These are phyloP conservation scores for Chlamydomonas schloesseri DNA, from an alignment of 139 green algal genomes.

Conservation along the genomic window DNA sequence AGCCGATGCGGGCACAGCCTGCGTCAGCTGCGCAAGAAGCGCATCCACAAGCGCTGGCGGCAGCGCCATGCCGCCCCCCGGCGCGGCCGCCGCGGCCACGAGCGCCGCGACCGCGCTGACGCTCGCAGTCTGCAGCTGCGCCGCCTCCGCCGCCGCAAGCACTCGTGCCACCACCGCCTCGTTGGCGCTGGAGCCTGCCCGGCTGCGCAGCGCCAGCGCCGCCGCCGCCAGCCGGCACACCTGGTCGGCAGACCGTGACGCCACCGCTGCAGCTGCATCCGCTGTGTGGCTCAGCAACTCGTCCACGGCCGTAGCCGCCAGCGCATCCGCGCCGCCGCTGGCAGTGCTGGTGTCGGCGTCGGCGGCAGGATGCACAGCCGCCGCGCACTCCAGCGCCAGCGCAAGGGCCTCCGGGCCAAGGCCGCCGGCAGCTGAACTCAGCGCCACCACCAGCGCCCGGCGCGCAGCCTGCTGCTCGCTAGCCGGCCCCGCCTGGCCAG, in stretches of 20 bases:
- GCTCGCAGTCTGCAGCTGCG: neutral
- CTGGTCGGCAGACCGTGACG: neutral
- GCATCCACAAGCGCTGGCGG: neutral
- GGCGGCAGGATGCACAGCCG: neutral
- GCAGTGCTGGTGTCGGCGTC: neutral
- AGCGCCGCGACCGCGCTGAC: neutral
- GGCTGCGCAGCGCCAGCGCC: neutral
- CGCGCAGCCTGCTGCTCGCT: no score
- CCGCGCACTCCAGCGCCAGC: slow-evolving; percentile 3
- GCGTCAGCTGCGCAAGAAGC: neutral
- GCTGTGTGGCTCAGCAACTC: neutral
- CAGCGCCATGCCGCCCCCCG: neutral
- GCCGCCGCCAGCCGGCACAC: slow-evolving; percentile 9
- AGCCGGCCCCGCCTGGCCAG: no score
- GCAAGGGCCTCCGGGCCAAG: neutral
- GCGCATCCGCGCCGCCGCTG: neutral
- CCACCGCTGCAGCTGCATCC: neutral
- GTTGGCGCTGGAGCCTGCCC: neutral
- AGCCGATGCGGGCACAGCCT: neutral
- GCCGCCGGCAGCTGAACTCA: neutral
- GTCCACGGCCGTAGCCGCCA: neutral
- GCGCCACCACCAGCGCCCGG: neutral
- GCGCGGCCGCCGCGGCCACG: neutral
- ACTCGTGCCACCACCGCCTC: neutral
- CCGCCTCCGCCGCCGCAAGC: neutral